Conservation (phyloP, 768 basidiomycete species). For the Myochromella boudieri region DNA sequence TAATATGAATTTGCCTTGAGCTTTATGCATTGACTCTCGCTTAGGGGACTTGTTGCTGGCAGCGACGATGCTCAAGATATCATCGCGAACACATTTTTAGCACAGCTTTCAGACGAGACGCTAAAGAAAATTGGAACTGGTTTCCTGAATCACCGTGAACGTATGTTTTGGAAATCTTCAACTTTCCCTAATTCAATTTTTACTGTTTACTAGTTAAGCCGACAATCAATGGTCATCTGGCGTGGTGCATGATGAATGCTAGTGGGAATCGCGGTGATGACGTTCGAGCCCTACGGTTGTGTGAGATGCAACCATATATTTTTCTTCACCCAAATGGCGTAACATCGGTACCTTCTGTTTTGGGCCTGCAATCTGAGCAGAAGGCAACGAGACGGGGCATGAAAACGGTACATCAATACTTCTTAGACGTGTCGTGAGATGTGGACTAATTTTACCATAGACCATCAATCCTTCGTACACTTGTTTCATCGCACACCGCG, state of each 20-base stretch:
- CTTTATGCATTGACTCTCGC: neutral
- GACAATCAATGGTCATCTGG: slow-evolving; percentile 24
- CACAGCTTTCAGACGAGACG: slow-evolving; percentile 22
- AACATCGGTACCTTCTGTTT: slow-evolving; percentile 17
- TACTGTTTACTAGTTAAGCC: slow-evolving; percentile 15
- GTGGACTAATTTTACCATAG: no score
- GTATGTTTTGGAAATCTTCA: slow-evolving; percentile 13
- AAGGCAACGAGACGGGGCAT: slow-evolving; percentile 23
- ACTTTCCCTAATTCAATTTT: neutral
- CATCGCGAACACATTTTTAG: slow-evolving; percentile 29
- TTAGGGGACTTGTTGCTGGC: slow-evolving; percentile 21
- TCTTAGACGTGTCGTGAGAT: no score
- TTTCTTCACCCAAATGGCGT: slow-evolving; percentile 23
- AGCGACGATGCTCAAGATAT: slow-evolving; percentile 29
- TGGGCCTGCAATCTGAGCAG: slow-evolving; percentile 28
- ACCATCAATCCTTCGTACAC: no score
- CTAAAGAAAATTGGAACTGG: slow-evolving; percentile 21
- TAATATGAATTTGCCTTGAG: no score
- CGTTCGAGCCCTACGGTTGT: slow-evolving; percentile 23
- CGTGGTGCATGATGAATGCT: slow-evolving; percentile 26
- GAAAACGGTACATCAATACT: slow-evolving; percentile 26
- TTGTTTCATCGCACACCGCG: no score
- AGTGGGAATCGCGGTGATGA: slow-evolving; percentile 32
- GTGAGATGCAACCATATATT: slow-evolving; percentile 25
- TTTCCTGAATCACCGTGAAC: slow-evolving; percentile 28